Conservation (phyloP, 805 yeast genomes). For the Suhomyces kilbournensis region DNA sequence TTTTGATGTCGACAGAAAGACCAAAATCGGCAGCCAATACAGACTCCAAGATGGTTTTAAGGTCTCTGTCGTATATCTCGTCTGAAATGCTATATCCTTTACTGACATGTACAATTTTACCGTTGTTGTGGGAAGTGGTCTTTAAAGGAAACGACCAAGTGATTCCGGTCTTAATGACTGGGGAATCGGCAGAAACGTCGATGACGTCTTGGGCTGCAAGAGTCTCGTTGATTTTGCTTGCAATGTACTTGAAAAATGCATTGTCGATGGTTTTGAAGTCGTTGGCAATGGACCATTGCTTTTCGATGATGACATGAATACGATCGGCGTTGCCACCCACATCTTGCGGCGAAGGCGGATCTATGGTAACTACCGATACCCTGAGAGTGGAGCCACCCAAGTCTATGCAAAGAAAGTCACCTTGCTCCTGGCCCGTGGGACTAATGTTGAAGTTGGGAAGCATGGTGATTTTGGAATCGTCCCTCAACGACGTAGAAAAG, state of each 20-base stretch:
- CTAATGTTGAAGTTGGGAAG: constrained; percentile 37
- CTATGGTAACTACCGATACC: constrained; percentile 36
- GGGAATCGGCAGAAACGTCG: constrained; percentile 6
- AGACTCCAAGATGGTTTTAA: constrained; percentile 40
- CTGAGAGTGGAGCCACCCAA: constrained; percentile 58
- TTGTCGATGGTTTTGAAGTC: constrained; percentile 37
- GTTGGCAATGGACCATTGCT: constrained; percentile 39
- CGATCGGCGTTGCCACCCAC: constrained; percentile 12
- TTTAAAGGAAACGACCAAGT: constrained; percentile 59
- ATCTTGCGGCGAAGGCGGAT: constrained; percentile 10
- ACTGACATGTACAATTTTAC: constrained; percentile 51
- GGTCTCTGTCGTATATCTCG: constrained; percentile 40
- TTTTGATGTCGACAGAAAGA: constrained; percentile 35
- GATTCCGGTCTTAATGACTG: constrained; percentile 39
- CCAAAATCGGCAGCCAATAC: constrained; percentile 21
- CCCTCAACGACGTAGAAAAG: constrained; percentile 28
- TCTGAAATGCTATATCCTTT: constrained; percentile 54
- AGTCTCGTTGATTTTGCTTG: constrained; percentile 28
- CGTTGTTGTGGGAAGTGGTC: constrained; percentile 40
- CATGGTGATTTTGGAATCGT: constrained; percentile 33
- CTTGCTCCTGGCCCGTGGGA: constrained; percentile 37
- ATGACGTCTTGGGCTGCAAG: constrained; percentile 19
- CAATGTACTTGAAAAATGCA: constrained; percentile 44
- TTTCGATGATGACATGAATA: constrained; percentile 25
- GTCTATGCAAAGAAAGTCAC: constrained; percentile 47